Evolutionary conservation across 2,329 filamentous ascomycete species (phyloP).

Genomic region (Sphaceloma murrayae): DNA sequence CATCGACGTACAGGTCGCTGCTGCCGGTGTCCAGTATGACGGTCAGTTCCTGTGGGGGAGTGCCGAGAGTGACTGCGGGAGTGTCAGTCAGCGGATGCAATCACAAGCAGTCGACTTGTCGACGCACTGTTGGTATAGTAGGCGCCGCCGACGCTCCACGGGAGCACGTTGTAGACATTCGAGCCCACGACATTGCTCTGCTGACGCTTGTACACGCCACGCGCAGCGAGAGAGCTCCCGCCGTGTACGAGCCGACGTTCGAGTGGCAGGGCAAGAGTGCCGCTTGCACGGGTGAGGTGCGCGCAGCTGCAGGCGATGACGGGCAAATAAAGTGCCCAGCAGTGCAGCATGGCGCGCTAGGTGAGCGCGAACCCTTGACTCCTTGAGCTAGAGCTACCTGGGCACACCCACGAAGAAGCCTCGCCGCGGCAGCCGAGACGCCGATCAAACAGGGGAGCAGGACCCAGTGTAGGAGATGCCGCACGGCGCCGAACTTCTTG

Average conservation of each 20-base stretch:
- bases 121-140: constrained; percentile 27
- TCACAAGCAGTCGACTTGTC: neutral
- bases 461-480: too few relatives aligned
- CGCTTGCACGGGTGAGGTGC: neutral
- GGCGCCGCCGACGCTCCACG: constrained; percentile 26
- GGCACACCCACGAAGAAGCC: too few relatives aligned
- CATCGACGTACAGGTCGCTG: constrained; percentile 28
- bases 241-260: constrained; percentile 23
- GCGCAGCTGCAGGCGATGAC: too few relatives aligned
- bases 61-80: constrained; percentile 26
- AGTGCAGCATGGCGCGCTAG: too few relatives aligned
- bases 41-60: constrained; percentile 26
- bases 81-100: neutral
- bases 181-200: constrained; percentile 21
- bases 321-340: too few relatives aligned
- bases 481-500: too few relatives aligned
- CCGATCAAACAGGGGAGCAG: too few relatives aligned
- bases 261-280: constrained; percentile 8
- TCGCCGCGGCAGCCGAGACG: too few relatives aligned
- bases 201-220: constrained; percentile 26
- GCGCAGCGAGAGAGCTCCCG: constrained; percentile 36
- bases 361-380: too few relatives aligned
- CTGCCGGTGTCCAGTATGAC: constrained; percentile 30
- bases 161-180: constrained; percentile 26
- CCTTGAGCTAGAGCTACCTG: too few relatives aligned